A percentile compares a stretch with the other conserved stretches of the same genome.
These are phyloP conservation scores for Magnaporthales sp. DNA, from an alignment of 2,329 filamentous ascomycete species.

Conservation along the genomic window DNA sequence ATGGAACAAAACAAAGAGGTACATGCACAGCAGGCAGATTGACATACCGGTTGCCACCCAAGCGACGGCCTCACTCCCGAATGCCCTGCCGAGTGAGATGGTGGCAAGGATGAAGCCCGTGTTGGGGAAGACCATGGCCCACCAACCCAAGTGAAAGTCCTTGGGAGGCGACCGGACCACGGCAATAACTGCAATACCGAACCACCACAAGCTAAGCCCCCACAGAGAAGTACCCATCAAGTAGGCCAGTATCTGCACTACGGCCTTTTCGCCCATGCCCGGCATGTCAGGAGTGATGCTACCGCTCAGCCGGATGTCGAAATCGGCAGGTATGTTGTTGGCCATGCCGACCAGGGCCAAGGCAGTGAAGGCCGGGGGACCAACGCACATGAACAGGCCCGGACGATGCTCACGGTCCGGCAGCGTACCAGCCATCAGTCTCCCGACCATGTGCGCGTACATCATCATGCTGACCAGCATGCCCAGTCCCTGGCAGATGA, in stretches of 20 bases:
- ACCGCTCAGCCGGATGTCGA: neutral
- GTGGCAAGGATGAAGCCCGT: conserved; percentile 52
- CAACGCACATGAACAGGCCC: conserved; percentile 57
- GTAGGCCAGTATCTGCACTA: conserved; percentile 10
- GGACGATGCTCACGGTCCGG: conserved; percentile 40
- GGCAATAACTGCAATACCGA: conserved; percentile 31
- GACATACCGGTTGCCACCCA: conserved; percentile 48
- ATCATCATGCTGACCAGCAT: conserved; percentile 49
- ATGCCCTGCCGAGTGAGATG: conserved; percentile 44
- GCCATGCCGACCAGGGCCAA: conserved; percentile 24
- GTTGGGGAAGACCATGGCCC: conserved; percentile 59
- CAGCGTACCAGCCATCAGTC: conserved; percentile 46
- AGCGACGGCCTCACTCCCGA: conserved; percentile 42
- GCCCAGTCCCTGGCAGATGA: conserved; percentile 53
- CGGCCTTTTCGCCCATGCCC: conserved; percentile 11
- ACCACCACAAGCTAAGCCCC: conserved; percentile 51
- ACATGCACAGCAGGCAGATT: conserved; percentile 42
- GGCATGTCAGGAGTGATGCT: neutral
- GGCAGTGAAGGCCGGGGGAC: conserved; percentile 41
- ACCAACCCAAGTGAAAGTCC: conserved; percentile 42
- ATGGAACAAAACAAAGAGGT: conserved; percentile 40
- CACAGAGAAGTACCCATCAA: conserved; percentile 38
- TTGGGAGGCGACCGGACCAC: conserved; percentile 26
- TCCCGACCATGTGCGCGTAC: conserved; percentile 31
- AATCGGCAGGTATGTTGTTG: conserved; percentile 22